Evolutionary conservation across 345 rosid genomes (phyloP), one percentile per base, ranked within the genome.

Genomic region (Aegle marmelos): DNA sequence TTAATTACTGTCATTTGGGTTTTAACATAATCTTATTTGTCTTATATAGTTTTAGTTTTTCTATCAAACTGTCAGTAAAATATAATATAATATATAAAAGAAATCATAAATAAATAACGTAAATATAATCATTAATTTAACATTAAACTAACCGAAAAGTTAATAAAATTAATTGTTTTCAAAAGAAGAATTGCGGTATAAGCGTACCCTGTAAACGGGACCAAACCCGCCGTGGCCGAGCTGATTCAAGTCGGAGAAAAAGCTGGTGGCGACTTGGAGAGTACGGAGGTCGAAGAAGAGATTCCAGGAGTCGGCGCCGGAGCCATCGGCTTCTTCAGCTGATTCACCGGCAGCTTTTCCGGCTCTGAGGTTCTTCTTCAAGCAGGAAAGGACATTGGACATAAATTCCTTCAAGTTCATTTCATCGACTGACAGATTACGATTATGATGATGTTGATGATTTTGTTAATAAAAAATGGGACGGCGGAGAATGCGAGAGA

Each of bases 151-250:
- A 60, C 33, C 27, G 10, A 5, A 61, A 11, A 61, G 33, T 61
- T 61, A 41, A 10, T 10, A 2, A 10, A 41, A 41, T 45, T 45
- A 45, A 9, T 0, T 48, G 16, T 53, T 53, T 53, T 16, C 0
- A 1, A 53, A 53, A 53, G 22, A 53, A 53, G 22, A 53, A 53
- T 45, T 45, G 50, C 1, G 17, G 50, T 45, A 24, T 5, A 1
- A 10, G 31, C 30, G 14, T 24, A 92, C 98, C 92, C 88, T 94
- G 90, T 77, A 92, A 79, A 94, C 98, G 57, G 97, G 97, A 58
- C 98, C 98, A 78, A 92, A 94, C 22, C 98, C 98, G 61, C 98
- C 98, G 41, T 89, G 95, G 34, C 98, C 98, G 41, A 94, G 94
- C 82, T 76, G 89, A 72, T 91, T 91, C 72, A 85, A 76, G 9